phyloP scores from a whole-genome alignment of 2,329 filamentous ascomycete genomes.

The Diatrype stigma region DNA sequence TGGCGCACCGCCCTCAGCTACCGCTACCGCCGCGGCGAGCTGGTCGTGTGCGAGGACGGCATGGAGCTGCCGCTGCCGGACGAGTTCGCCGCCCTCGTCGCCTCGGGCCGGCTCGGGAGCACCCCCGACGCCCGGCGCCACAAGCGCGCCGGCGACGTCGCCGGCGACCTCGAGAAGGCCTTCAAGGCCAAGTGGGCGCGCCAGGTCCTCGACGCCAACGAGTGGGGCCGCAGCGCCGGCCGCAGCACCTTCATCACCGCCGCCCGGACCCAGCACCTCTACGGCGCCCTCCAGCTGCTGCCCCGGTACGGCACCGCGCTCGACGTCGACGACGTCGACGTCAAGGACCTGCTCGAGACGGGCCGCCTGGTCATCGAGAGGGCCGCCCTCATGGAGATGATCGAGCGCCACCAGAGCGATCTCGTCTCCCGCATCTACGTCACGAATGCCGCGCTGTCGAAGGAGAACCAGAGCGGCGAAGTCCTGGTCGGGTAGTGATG shows the following conservation, averaged over 20 bases:
- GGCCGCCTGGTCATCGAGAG: conserved; percentile 85
- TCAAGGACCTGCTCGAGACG: conserved; percentile 87
- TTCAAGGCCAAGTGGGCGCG: conserved; percentile 60
- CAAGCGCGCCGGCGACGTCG: conserved; percentile 16
- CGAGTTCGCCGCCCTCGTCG: conserved; percentile 42
- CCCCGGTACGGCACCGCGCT: conserved; percentile 66
- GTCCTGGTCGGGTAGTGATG: conserved; percentile 24
- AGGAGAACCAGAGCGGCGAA: conserved; percentile 17
- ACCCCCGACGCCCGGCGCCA: not conserved
- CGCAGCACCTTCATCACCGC: conserved; percentile 73
- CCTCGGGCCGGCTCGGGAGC: conserved; percentile 23
- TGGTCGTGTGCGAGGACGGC: conserved; percentile 77
- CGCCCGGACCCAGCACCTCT: conserved; percentile 57
- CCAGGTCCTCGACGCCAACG: conserved; percentile 66
- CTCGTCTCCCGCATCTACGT: conserved; percentile 46
- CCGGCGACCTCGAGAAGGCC: conserved; percentile 47
- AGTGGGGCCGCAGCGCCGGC: conserved; percentile 63
- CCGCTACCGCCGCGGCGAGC: conserved; percentile 80
- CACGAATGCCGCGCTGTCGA: conserved; percentile 28
- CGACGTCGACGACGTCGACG: conserved; percentile 76
- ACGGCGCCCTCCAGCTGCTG: conserved; percentile 60
- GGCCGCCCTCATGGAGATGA: conserved; percentile 69
- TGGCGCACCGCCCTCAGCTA: conserved; percentile 94
- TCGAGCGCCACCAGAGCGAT: conserved; percentile 69
- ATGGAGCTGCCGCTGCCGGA: conserved; percentile 60